Percentiles rank a stretch among this genome's conserved stretches.
phyloP scores from a whole-genome alignment of 2,329 filamentous ascomycete genomes.

The Exutisphaerella laricina region DNA sequence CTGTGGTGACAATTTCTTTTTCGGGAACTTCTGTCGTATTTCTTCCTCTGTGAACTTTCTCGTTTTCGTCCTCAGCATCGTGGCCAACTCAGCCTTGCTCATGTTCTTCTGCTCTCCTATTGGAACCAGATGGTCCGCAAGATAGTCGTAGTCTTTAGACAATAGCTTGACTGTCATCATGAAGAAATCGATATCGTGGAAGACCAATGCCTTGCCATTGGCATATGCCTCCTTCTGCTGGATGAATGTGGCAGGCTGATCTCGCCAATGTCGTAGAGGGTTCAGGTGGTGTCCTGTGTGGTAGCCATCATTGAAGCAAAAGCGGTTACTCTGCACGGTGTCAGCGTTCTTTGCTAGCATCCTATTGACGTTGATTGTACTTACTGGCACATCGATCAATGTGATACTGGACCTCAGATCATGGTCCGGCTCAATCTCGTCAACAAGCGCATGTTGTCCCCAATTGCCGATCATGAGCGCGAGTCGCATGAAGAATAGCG shows the following conservation, averaged over 20 bases:
- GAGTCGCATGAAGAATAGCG: slow-evolving; percentile 60
- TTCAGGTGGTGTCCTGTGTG: slow-evolving; percentile 77
- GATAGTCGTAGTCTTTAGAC: slow-evolving; percentile 62
- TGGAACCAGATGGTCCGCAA: slow-evolving; percentile 67
- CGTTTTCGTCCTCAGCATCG: slow-evolving; percentile 62
- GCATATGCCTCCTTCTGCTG: slow-evolving; percentile 62
- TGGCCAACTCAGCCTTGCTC: slow-evolving; percentile 57
- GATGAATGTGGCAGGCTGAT: slow-evolving; percentile 68
- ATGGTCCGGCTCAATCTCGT: slow-evolving; percentile 65
- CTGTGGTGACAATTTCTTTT: not conserved
- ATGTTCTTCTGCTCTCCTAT: slow-evolving; percentile 65
- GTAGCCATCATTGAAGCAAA: slow-evolving; percentile 76
- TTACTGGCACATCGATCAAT: slow-evolving; percentile 68
- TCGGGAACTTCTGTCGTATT: slow-evolving; percentile 51
- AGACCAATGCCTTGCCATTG: slow-evolving; percentile 63
- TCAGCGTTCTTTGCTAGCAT: not conserved
- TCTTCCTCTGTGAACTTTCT: slow-evolving; percentile 59
- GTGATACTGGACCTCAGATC: slow-evolving; percentile 75
- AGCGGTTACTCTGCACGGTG: slow-evolving; percentile 61
- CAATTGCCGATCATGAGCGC: slow-evolving; percentile 77
- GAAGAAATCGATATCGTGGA: slow-evolving; percentile 74
- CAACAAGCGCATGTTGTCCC: slow-evolving; percentile 76
- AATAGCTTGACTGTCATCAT: slow-evolving; percentile 65
- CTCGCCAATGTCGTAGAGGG: slow-evolving; percentile 71
- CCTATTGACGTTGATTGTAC: too few species aligned